These are phyloP conservation scores for Hypoxylon trugodes DNA, from an alignment of 495 filamentous ascomycete species.

Conservation along the genomic window DNA sequence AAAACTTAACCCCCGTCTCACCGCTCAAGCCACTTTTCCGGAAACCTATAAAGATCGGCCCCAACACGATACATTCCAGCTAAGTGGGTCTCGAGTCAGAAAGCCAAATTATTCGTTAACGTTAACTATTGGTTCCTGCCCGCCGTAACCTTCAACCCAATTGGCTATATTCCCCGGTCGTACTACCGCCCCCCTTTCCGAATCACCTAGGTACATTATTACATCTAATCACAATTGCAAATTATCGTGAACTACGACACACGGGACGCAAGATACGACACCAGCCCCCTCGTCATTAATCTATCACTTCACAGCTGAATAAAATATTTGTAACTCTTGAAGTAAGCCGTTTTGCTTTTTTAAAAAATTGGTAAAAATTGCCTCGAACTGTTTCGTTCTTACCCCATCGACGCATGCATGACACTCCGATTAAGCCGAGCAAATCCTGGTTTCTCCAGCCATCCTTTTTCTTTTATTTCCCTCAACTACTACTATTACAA, in stretches of 20 bases:
- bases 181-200: too few species aligned
- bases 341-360: neutral
- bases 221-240: too few species aligned
- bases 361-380: neutral
- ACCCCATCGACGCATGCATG: neutral
- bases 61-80: slow-evolving; percentile 15
- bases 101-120: slow-evolving; percentile 4
- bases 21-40: neutral
- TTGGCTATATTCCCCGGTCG: too few species aligned
- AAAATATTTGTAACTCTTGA: too few species aligned
- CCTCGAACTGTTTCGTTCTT: neutral
- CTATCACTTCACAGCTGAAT: too few species aligned
- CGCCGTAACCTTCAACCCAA: neutral
- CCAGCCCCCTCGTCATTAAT: too few species aligned
- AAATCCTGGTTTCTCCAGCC: neutral
- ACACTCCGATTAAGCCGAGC: neutral
- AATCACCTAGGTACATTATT: too few species aligned
- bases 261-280: too few species aligned
- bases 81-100: slow-evolving; percentile 21
- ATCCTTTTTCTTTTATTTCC: neutral
- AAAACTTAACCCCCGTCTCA: slow-evolving; percentile 2
- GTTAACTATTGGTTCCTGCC: neutral
- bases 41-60: slow-evolving; percentile 6
- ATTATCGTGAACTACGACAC: too few species aligned
- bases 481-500: slow-evolving; percentile 11